A percentile compares a stretch with the other conserved stretches of the same genome.
These are phyloP conservation scores for Pseudopediastrum boryanum DNA, from an alignment of 139 green algal genomes.

Conservation along the genomic window DNA sequence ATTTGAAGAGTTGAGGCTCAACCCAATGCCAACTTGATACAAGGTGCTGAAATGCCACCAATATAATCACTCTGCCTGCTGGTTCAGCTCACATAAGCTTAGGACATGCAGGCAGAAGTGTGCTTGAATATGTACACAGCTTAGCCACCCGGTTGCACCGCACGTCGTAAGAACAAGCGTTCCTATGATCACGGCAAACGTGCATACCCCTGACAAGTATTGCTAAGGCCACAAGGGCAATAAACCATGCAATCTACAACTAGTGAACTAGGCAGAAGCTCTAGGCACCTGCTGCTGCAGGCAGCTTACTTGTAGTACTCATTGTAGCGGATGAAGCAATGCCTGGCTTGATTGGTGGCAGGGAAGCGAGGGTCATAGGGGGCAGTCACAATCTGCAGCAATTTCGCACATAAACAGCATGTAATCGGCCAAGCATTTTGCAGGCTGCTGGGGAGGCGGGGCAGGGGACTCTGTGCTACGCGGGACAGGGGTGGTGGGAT, in stretches of 20 bases:
- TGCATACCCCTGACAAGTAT: background rate
- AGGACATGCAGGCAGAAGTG: too few species aligned
- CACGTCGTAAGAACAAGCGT: too few species aligned
- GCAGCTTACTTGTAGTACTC: slow-evolving; percentile 86
- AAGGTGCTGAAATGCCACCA: too few species aligned
- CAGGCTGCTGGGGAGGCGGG: background rate
- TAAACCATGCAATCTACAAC: background rate
- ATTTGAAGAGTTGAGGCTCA: too few species aligned
- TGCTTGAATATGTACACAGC: too few species aligned
- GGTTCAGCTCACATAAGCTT: too few species aligned
- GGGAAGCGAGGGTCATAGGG: slow-evolving; percentile 90
- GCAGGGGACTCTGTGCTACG: background rate
- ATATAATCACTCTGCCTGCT: too few species aligned
- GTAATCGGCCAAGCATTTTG: background rate
- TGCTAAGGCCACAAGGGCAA: background rate
- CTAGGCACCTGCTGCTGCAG: too few species aligned
- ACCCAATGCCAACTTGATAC: too few species aligned
- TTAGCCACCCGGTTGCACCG: too few species aligned
- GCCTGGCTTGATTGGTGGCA: slow-evolving; percentile 86
- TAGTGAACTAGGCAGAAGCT: slow-evolving; percentile 3
- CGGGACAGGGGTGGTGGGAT: background rate
- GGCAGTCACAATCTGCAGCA: slow-evolving; percentile 66
- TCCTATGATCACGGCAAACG: too few species aligned
- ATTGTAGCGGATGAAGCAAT: slow-evolving; percentile 95
- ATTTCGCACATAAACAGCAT: background rate